These are phyloP conservation scores for Chondrostereum purpureum DNA, from an alignment of 1,284 basidiomycete genomes.

Conservation along the genomic window DNA sequence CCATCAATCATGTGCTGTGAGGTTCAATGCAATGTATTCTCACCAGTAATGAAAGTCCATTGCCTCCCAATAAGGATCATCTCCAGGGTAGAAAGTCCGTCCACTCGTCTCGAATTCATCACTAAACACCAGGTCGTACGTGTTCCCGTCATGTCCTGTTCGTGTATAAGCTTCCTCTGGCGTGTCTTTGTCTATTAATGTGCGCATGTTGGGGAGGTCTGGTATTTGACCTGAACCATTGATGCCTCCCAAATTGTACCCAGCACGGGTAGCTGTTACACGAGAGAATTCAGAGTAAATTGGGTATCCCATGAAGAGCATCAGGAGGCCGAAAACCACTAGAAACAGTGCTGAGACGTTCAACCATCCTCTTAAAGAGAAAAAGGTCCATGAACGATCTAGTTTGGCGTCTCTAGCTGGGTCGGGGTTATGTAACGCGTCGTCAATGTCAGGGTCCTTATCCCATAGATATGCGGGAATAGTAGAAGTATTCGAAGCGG, in stretches of 20 bases:
- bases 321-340: slow-evolving; percentile 54
- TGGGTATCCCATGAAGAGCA: slow-evolving; percentile 76
- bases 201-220: slow-evolving; percentile 47
- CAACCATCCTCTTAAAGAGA: slow-evolving; percentile 69
- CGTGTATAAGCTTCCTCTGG: slow-evolving; percentile 46
- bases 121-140: slow-evolving; percentile 82
- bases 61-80: slow-evolving; percentile 77
- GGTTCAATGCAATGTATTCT: too few relatives aligned
- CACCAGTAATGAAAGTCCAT: slow-evolving; percentile 68
- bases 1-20: not conserved
- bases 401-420: slow-evolving; percentile 53
- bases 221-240: slow-evolving; percentile 72
- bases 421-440: slow-evolving; percentile 70
- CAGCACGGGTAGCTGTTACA: slow-evolving; percentile 24
- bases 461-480: slow-evolving; percentile 69
- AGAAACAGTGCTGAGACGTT: slow-evolving; percentile 57
- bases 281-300: slow-evolving; percentile 53
- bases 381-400: slow-evolving; percentile 52
- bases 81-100: slow-evolving; percentile 71
- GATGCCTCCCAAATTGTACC: slow-evolving; percentile 75
- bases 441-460: slow-evolving; percentile 72
- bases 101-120: slow-evolving; percentile 88
- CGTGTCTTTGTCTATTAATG: slow-evolving; percentile 66
- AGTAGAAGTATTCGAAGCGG: slow-evolving; percentile 36
- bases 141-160: slow-evolving; percentile 62